These are phyloP conservation scores for Verticillium klebahnii DNA, from an alignment of 2,329 filamentous ascomycete species.

Conservation along the genomic window DNA sequence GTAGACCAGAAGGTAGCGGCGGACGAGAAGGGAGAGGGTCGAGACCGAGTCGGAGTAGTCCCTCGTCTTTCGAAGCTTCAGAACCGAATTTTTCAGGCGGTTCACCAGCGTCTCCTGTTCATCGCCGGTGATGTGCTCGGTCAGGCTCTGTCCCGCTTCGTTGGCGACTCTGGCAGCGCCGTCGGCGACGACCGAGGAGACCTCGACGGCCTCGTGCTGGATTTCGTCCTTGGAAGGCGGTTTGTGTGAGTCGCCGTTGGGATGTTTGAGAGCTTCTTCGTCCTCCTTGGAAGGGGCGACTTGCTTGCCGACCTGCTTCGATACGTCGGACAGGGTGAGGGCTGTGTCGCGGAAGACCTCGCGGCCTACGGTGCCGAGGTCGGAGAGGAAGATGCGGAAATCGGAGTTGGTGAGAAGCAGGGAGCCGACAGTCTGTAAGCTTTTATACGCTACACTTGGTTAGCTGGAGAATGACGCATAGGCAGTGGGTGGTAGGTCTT, in stretches of 20 bases:
- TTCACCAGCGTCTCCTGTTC: slow-evolving; percentile 69
- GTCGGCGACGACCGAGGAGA: slow-evolving; percentile 49
- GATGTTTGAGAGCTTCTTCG: slow-evolving; percentile 43
- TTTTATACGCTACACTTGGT: slow-evolving; percentile 61
- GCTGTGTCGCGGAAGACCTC: slow-evolving; percentile 87
- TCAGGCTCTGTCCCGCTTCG: slow-evolving; percentile 65
- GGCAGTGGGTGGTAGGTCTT: slow-evolving; percentile 16
- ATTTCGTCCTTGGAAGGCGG: slow-evolving; percentile 61
- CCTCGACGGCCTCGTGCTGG: slow-evolving; percentile 47
- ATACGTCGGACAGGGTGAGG: slow-evolving; percentile 70
- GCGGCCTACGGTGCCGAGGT: slow-evolving; percentile 71
- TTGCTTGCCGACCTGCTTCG: slow-evolving; percentile 67
- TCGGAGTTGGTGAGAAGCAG: slow-evolving; percentile 87
- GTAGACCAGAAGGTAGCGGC: slow-evolving; percentile 74
- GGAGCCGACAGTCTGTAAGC: slow-evolving; percentile 75
- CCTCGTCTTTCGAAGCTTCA: slow-evolving; percentile 66
- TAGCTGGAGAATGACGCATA: not conserved
- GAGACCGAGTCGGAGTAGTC: slow-evolving; percentile 88
- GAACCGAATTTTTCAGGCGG: slow-evolving; percentile 71
- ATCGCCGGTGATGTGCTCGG: slow-evolving; percentile 66
- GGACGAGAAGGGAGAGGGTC: slow-evolving; percentile 68
- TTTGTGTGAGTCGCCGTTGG: slow-evolving; percentile 17
- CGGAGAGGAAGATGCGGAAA: slow-evolving; percentile 80
- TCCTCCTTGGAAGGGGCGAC: slow-evolving; percentile 65
- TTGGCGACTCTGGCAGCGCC: slow-evolving; percentile 47